A percentile compares a stretch with the other conserved stretches of the same genome.
These are phyloP conservation scores for Entomophthora muscae DNA, from an alignment of 371 early-diverging fungal genomes.

Conservation along the genomic window DNA sequence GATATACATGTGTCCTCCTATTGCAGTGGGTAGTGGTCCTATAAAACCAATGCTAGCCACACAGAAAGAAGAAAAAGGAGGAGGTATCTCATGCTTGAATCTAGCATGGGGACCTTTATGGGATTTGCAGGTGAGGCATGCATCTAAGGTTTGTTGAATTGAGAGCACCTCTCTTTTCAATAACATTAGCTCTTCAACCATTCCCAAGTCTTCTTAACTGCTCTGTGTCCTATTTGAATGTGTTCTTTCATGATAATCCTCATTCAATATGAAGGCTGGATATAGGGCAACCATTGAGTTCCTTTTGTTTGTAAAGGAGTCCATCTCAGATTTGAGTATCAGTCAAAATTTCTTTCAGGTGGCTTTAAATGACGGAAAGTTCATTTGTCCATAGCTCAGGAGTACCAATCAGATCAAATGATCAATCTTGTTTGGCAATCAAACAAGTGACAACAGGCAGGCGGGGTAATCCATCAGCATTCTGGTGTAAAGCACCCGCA, in stretches of 20 bases:
- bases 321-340: not conserved
- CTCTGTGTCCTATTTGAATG: not conserved
- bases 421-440: not conserved
- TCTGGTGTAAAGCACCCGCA: not conserved
- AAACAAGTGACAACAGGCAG: not conserved
- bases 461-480: not conserved
- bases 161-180: not conserved
- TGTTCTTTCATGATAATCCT: too few species aligned
- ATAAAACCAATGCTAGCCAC: not conserved
- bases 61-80: not conserved
- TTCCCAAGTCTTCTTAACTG: not conserved
- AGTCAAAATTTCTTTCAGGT: not conserved
- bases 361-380: not conserved
- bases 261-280: not conserved
- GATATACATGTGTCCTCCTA: not conserved
- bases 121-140: not conserved
- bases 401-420: not conserved
- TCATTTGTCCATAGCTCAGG: not conserved
- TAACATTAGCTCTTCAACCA: not conserved
- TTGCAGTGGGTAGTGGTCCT: not conserved
- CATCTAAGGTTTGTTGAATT: not conserved
- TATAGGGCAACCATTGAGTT: not conserved
- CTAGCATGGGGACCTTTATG: not conserved
- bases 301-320: not conserved
- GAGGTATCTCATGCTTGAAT: not conserved